Evolutionary conservation across 129 eudicot species (phyloP), one percentile per base, ranked within the genome.

Genomic region (Escallonia herrerae): DNA sequence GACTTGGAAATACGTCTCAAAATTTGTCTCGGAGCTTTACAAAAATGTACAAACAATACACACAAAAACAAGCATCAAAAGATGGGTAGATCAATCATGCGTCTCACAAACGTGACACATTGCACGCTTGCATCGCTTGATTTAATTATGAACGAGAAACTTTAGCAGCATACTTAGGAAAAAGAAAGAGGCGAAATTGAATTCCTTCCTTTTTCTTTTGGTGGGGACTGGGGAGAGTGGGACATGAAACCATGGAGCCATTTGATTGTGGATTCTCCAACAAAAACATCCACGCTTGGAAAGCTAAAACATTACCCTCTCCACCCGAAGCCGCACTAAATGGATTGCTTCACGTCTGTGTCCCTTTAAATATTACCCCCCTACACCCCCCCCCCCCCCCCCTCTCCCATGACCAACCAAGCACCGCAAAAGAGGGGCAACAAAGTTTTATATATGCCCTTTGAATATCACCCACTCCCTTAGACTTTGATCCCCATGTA

Each of bases 231-330:
- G 53, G 75, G 53, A 43, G 40, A 22, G 85, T 76, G 82, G 81
- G 79, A 66, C 83, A 81, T 65, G 51, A 67, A 67, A 69, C 69
- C 72, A 76, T 83, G 89, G 84, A 83, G 82, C 77, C 78, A 79
- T 80, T 74, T 78, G 84, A 79, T 87, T 83, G 87, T 87, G 95
- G 87, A 87, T 78, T 76, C 83, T 81, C 90, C 90, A 87, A 87
- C 95, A 83, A 83, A 77, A 77, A 73, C 66, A 74, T n/a, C 79
- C 95, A 87, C 95, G 95, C 95, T 83, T 87, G 69, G 74, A 83
- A 85, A 82, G 86, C 73, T 71, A 76, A 79, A 74, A 58, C 77
- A 50, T 63, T 58, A 51, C 68, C 75, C 71, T 69, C 33, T 22
- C 33, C 33, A 22, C 33, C 33, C 33, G 33, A 1, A 22, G 48